Base-by-base conservation (phyloP, 2,329 filamentous ascomycete genomes). In the Pseudopyrenochaeta lycopersici region DNA sequence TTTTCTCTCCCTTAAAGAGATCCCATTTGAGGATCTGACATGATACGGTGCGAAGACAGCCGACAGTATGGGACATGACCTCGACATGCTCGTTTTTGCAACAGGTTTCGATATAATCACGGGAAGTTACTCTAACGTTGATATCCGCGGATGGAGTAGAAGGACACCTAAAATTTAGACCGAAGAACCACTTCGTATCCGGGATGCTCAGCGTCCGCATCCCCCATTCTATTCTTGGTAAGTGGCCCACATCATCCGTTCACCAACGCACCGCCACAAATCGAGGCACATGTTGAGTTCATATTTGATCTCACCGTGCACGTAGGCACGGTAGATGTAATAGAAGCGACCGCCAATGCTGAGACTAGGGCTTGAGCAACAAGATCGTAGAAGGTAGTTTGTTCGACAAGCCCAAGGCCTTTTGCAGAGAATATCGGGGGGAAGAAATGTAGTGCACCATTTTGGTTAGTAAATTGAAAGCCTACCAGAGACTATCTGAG, bases 61-160 rank as follows among this genome's bases (percentile, higher is more conserved):
- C 1, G 70, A 79, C 32, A 75, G 72, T 18, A 61, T 60, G 46
- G 51, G 61, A 29, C 64, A 68, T 20, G 71, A 77, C 18, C 65
- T 78, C 33, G 76, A 78, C 39, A 57, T 76, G 10, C 52, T 78
- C 12, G 70, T 73, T 31, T 66, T 76, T 11, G 77, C 76, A 2
- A 78, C 77, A 2, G 77, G 77, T 7, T 79, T 78, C 52, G 77
- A 79, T 61, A 80, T 80, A 3, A 82, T 67, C 35, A 78, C 78
- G 59, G 65, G 65, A 1, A 53, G 58, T 3, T 65, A 63, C 46
- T 60, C 47, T 10, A 53, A 49, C 3, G 58, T 68, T 32, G 58
- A 18, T 11, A 54, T 65, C 11, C 51, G 46, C 21, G 67, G 68
- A 18, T 45, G 58, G 10, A 40, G 64, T 14, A 66, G 66, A n/a